Base-by-base conservation (phyloP, 768 basidiomycete genomes). In the Lactarius trivialis region DNA sequence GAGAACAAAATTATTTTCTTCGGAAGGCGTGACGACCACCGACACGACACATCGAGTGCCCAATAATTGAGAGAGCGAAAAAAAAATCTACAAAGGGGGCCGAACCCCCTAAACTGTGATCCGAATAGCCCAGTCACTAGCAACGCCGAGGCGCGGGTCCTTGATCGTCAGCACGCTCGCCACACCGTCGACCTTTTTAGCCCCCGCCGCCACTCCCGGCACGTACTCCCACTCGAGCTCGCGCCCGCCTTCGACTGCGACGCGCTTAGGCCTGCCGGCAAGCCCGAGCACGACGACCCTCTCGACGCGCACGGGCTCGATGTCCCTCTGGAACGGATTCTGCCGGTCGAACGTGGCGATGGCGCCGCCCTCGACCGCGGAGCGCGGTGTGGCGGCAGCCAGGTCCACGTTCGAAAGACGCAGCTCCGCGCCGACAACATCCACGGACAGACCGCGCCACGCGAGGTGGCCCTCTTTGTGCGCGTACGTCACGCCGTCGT, bases 401-500 rank as follows among this genome's bases (percentile, higher is more conserved):
- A 86, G 73, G 70, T 91, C 84, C 8, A 60, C 72, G 70, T 83
- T 90, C 52, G 68, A 70, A 54, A 78, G 69, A 34, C 78, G 76
- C 51, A 85, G 71, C 56, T 74, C 79, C 65, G 83, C 74, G 51
- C 71, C 73, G 45, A 2, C 5, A 5, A 5, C 21, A 58, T 77
- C 80, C 28, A 91, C 86, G 28, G 69, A 69, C 70, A 95, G 91
- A 63, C 79, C 77, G 59, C 92, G 85, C 91, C 91, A 95, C 62
- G 97, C 78, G 71, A 91, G 83, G 61, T 93, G 79, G 33, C 97
- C 97, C 7, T 81, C 71, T 61, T 82, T 76, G 73, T 94, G 86
- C 5, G 79, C 76, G 73, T 85, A 98, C 0, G 88, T 83, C 56
- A 88, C 88, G 15, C 97, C 97, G 68, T 98, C 97, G 71, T 99